A percentile compares a stretch with the other conserved stretches of the same genome.
Evolutionary conservation across 192 early-diverging fungal genomes (phyloP).

Genomic region (Jimgerdemannia flammicorona): DNA sequence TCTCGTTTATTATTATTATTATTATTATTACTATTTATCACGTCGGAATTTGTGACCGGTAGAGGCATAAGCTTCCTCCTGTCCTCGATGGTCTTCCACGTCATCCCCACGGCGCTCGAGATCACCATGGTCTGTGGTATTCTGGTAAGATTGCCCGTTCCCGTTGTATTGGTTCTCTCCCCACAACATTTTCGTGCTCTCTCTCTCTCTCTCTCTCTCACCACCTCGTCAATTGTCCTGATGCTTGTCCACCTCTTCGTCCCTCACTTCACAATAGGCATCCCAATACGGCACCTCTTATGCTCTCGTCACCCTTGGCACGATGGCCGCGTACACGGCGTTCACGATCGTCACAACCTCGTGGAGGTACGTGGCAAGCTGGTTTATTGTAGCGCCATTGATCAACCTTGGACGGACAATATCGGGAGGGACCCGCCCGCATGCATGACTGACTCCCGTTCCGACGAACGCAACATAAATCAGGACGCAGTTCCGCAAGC

Average conservation of each 20-base stretch:
- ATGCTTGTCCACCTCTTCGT: background rate
- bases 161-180: conserved; percentile 40
- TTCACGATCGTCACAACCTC: conserved; percentile 89
- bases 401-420: conserved; percentile 47
- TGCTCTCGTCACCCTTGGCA: conserved; percentile 55
- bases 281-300: conserved; percentile 51
- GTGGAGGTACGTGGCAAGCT: conserved; percentile 72
- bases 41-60: conserved; percentile 22
- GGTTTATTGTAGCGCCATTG: too few relatives aligned
- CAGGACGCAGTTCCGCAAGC: conserved; percentile 72
- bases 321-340: conserved; percentile 73
- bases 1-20: background rate
- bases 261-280: conserved; percentile 19
- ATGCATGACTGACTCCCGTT: conserved; percentile 21
- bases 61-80: conserved; percentile 97
- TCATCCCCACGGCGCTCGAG: conserved; percentile 92
- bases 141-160: conserved; percentile 56
- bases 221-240: background rate
- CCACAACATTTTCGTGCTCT: too few relatives aligned
- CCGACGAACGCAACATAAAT: conserved; percentile 27
- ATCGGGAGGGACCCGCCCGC: conserved; percentile 69
- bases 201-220: too few relatives aligned
- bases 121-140: conserved; percentile 95
- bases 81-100: conserved; percentile 91
- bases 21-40: conserved; percentile 32